Evolutionary conservation across 441 rosid genomes (phyloP), one percentile per base, ranked within the genome.

Genomic region (Manihot esculenta): DNA sequence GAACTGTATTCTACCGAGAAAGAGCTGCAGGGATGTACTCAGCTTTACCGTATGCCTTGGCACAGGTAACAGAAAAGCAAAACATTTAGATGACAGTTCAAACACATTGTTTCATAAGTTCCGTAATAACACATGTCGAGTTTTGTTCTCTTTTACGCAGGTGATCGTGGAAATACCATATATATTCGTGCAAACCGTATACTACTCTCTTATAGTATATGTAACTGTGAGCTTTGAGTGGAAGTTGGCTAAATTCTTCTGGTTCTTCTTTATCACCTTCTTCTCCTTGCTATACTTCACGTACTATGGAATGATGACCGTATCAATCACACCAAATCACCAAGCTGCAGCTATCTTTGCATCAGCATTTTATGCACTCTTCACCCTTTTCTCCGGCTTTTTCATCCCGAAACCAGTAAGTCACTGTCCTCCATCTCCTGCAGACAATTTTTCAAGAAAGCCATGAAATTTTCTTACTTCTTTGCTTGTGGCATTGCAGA

Each of bases 221-320:
- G 79, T 91, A 11, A 92, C 90, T 94, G 75, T 92, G 53, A 66
- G 85, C 73, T 92, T 89, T 17, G 76, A 88, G 63, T 89, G 94
- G 97, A 77, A 82, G 3, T 72, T 50, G 1, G 84, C 71, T 14
- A 92, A 89, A 69, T 87, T 88, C 82, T 85, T 81, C 72, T 87
- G 96, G 96, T 92, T 90, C 82, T 92, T 72, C 84, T 85, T 85
- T 53, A 66, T 88, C 72, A 70, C 82, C 50, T 92, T 89, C 81
- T 77, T 89, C 84, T 82, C 97, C 66, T 85, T 89, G 78, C 89
- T 89, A 20, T 88, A 88, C 88, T 92, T 89, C 88, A 88, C 92
- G 27, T 92, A 88, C 81, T 88, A 92, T 0, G 96, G 94, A 54
- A 89, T 92, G 97, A 88, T 92, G 96, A 73, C 88, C 0, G 89